Evolutionary conservation across 1,139 yeast species (phyloP).

Genomic region (Hyphopichia fennica): DNA sequence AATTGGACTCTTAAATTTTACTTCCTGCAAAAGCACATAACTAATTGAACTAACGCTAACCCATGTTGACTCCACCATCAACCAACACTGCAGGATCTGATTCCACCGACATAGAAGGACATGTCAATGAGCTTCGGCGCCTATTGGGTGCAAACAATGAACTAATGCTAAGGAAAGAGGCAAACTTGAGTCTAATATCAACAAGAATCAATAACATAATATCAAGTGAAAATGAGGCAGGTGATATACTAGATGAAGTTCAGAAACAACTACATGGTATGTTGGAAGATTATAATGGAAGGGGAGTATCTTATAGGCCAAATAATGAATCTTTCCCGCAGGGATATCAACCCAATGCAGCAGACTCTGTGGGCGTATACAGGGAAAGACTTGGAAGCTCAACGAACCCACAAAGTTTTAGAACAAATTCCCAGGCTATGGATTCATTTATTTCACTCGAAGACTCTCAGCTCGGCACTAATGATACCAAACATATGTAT

Average conservation of each 20-base stretch:
- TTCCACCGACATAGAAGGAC: not conserved
- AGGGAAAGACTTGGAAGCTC: no score
- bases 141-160: conserved; percentile 8
- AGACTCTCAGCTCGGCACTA: no score
- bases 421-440: no score
- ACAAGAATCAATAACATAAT: not conserved
- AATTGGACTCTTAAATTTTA: no score
- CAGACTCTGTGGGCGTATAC: conserved; percentile 3
- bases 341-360: conserved; percentile 2
- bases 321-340: not conserved
- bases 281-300: not conserved
- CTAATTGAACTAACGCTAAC: no score
- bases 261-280: not conserved
- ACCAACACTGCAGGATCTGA: not conserved
- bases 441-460: no score
- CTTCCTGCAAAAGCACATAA: no score
- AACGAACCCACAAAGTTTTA: no score
- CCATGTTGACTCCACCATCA: conserved; percentile 2
- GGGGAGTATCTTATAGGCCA: not conserved
- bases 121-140: not conserved
- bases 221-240: not conserved
- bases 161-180: conserved; percentile 9
- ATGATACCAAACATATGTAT: no score
- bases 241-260: not conserved
- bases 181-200: conserved; percentile 7